These are phyloP conservation scores for Nakaseomyces bracarensis DNA, from an alignment of 1,139 yeast genomes.

Conservation along the genomic window DNA sequence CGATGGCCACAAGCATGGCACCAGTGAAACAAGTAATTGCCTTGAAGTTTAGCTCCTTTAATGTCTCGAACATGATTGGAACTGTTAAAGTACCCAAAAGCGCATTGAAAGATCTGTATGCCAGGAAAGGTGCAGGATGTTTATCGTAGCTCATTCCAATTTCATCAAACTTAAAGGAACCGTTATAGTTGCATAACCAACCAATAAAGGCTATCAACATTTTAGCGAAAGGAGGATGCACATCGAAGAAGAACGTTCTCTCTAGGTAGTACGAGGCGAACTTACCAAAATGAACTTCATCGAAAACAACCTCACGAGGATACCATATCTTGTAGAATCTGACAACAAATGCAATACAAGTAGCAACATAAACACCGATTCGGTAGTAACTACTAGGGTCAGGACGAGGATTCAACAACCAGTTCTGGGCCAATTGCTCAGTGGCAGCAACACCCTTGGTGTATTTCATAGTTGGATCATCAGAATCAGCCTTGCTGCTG, in stretches of 20 bases:
- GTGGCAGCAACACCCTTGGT: constrained; percentile 10
- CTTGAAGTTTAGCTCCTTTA: constrained; percentile 76
- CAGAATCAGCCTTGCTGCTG: constrained; percentile 12
- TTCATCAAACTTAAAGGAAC: constrained; percentile 79
- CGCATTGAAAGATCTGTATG: constrained; percentile 78
- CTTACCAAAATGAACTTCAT: constrained; percentile 96
- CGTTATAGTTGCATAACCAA: constrained; percentile 80
- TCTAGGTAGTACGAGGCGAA: constrained; percentile 84
- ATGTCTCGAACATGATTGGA: constrained; percentile 71
- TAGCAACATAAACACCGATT: constrained; percentile 35
- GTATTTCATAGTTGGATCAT: constrained; percentile 18
- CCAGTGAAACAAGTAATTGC: constrained; percentile 73
- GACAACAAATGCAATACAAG: constrained; percentile 57
- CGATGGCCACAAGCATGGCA: constrained; percentile 75
- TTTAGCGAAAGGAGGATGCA: constrained; percentile 98
- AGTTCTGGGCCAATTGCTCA: constrained; percentile 18
- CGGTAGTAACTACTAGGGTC: constrained; percentile 19
- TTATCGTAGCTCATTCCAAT: constrained; percentile 77
- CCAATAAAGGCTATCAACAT: constrained; percentile 86
- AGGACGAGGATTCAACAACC: constrained; percentile 25
- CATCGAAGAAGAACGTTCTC: constrained; percentile 83
- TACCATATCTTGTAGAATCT: constrained; percentile 64
- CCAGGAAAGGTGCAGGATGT: constrained; percentile 80
- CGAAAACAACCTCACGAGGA: constrained; percentile 89
- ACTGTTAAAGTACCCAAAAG: constrained; percentile 74